phyloP scores from a whole-genome alignment of 1,284 basidiomycete genomes.

The Apiotrichum laibachii region DNA sequence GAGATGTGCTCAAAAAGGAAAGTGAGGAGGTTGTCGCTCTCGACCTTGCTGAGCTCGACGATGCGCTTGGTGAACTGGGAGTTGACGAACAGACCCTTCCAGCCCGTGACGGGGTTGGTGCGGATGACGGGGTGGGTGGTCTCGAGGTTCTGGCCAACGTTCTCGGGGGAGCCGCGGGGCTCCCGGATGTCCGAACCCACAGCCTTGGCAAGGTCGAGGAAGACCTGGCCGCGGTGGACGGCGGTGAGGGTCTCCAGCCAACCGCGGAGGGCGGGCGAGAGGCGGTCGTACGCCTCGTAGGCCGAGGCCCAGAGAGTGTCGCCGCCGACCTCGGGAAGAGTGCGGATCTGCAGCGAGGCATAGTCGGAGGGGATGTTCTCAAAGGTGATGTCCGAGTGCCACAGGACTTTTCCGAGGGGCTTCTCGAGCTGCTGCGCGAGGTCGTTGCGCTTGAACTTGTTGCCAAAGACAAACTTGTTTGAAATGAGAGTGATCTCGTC shows the following conservation, averaged over 20 bases:
- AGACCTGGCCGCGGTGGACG: slow-evolving; percentile 58
- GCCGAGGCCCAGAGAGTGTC: slow-evolving; percentile 53
- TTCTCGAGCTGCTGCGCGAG: not conserved
- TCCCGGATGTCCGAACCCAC: not conserved
- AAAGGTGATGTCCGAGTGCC: slow-evolving; percentile 64
- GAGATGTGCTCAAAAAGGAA: slow-evolving; percentile 45
- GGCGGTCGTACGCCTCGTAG: slow-evolving; percentile 54
- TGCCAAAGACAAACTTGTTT: slow-evolving; percentile 46
- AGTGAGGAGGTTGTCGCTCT: slow-evolving; percentile 50
- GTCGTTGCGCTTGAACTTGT: slow-evolving; percentile 10
- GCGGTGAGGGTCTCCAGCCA: slow-evolving; percentile 54
- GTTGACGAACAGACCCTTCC: slow-evolving; percentile 73
- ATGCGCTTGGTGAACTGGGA: slow-evolving; percentile 62
- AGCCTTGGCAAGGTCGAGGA: slow-evolving; percentile 48
- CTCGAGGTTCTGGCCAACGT: slow-evolving; percentile 59
- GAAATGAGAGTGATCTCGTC: slow-evolving; percentile 57
- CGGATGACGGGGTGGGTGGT: slow-evolving; percentile 60
- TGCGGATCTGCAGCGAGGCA: slow-evolving; percentile 50
- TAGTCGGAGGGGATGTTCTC: slow-evolving; percentile 65
- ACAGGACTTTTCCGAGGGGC: not conserved
- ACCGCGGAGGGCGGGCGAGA: slow-evolving; percentile 35
- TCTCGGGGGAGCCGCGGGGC: slow-evolving; percentile 59
- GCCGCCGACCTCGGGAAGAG: slow-evolving; percentile 53
- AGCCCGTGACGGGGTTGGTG: slow-evolving; percentile 61
- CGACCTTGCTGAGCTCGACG: slow-evolving; percentile 60